A percentile compares a stretch with the other conserved stretches of the same genome.
phyloP scores from a whole-genome alignment of 1,139 yeast genomes.

The Meyerozyma sp. region DNA sequence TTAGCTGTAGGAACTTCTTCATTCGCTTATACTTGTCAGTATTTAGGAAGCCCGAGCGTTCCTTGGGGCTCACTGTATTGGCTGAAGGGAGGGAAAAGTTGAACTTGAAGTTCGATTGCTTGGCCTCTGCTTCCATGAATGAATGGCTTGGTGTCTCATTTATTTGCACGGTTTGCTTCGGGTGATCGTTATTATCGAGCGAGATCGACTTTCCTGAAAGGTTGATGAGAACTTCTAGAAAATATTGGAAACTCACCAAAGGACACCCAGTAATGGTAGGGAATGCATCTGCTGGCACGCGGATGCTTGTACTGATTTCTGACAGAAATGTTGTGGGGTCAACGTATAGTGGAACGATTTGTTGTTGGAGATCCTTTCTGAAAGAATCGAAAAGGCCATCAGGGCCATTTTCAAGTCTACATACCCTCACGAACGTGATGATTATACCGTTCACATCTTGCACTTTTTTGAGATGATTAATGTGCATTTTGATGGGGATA shows the following conservation, averaged over 20 bases:
- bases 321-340: constrained; percentile 61
- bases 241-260: constrained; percentile 76
- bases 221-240: constrained; percentile 75
- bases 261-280: constrained; percentile 77
- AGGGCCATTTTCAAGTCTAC: constrained; percentile 67
- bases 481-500: constrained; percentile 62
- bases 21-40: constrained; percentile 72
- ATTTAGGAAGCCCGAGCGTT: constrained; percentile 52
- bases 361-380: constrained; percentile 79
- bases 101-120: constrained; percentile 20
- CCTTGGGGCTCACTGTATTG: constrained; percentile 26
- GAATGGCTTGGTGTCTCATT: neutral
- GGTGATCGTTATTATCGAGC: constrained; percentile 27
- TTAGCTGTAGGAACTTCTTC: constrained; percentile 72
- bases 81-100: constrained; percentile 25
- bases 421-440: constrained; percentile 73
- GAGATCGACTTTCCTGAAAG: constrained; percentile 41
- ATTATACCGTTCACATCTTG: constrained; percentile 75
- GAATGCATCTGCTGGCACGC: constrained; percentile 80
- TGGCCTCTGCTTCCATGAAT: constrained; percentile 5
- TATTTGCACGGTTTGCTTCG: neutral
- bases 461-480: constrained; percentile 66
- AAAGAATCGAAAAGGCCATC: constrained; percentile 67
- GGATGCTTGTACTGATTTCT: constrained; percentile 56
- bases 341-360: constrained; percentile 70